Conservation (phyloP, 1,284 basidiomycete genomes). For the Trichosporon coremiiforme region DNA sequence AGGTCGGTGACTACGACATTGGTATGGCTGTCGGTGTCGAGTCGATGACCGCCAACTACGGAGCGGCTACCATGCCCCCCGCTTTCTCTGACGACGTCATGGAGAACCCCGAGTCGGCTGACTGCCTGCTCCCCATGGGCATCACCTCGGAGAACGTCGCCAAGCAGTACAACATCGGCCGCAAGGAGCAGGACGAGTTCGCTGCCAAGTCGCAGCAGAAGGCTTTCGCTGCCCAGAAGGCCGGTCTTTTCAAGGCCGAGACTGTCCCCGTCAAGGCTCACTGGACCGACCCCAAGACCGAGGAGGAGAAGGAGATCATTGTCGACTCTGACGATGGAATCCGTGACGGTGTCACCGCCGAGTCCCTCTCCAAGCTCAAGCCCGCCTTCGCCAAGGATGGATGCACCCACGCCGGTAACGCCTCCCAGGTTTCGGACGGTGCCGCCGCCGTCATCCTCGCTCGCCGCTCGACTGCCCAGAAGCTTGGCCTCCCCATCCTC, state of each 20-base stretch:
- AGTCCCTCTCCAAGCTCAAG: constrained; percentile 86
- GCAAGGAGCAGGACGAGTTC: constrained; percentile 81
- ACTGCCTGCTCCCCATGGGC: constrained; percentile 92
- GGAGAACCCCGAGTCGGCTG: constrained; percentile 74
- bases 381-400: constrained; percentile 88
- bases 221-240: constrained; percentile 83
- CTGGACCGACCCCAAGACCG: constrained; percentile 79
- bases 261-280: constrained; percentile 77
- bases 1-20: constrained; percentile 80
- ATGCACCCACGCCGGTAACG: constrained; percentile 85
- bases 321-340: constrained; percentile 92
- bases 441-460: constrained; percentile 91
- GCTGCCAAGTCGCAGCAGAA: constrained; percentile 80
- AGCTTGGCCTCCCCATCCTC: constrained; percentile 83
- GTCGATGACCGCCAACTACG: constrained; percentile 88
- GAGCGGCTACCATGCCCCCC: constrained; percentile 69
- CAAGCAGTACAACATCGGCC: constrained; percentile 73
- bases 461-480: constrained; percentile 81
- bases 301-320: constrained; percentile 73
- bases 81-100: constrained; percentile 80
- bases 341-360: constrained; percentile 83
- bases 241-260: constrained; percentile 88
- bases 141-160: constrained; percentile 96
- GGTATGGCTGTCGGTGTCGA: constrained; percentile 96
- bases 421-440: constrained; percentile 95